These are phyloP conservation scores for Auricularia heimuer DNA, from an alignment of 768 basidiomycete species.

Conservation along the genomic window DNA sequence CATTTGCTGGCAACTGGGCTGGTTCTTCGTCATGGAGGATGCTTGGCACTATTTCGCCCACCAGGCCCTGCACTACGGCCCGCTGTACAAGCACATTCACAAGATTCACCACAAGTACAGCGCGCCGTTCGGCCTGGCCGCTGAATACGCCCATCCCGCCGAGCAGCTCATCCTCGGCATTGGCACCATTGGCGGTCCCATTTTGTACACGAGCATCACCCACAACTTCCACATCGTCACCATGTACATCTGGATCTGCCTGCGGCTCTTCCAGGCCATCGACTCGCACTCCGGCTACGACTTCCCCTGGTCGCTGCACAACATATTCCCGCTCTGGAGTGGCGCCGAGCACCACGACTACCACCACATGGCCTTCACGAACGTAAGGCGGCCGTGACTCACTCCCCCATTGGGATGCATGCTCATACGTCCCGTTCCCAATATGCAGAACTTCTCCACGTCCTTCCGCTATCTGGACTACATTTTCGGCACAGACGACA, in stretches of 20 bases:
- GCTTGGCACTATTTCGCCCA: slow-evolving; percentile 91
- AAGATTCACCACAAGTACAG: slow-evolving; percentile 97
- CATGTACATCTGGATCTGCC: slow-evolving; percentile 87
- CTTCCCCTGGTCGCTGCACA: slow-evolving; percentile 95
- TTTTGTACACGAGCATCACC: slow-evolving; percentile 75
- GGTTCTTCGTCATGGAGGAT: slow-evolving; percentile 96
- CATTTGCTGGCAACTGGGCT: slow-evolving; percentile 65
- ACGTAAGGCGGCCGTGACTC: slow-evolving; percentile 19
- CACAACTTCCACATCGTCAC: slow-evolving; percentile 81
- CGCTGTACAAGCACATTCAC: slow-evolving; percentile 87
- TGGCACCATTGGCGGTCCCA: slow-evolving; percentile 82
- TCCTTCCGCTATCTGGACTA: slow-evolving; percentile 77
- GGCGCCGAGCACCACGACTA: slow-evolving; percentile 98
- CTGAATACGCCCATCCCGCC: slow-evolving; percentile 95
- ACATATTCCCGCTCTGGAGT: slow-evolving; percentile 92
- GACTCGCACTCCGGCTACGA: slow-evolving; percentile 97
- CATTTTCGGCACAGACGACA: slow-evolving; percentile 46
- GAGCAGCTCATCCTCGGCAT: slow-evolving; percentile 92
- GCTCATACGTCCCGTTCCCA: slow-evolving; percentile 6
- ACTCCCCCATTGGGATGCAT: not conserved
- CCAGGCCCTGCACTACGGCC: slow-evolving; percentile 75
- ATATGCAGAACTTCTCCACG: slow-evolving; percentile 64
- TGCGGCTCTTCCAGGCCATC: slow-evolving; percentile 83
- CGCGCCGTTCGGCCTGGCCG: slow-evolving; percentile 93
- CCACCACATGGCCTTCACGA: slow-evolving; percentile 94